A percentile compares a stretch with the other conserved stretches of the same genome.
These are phyloP conservation scores for Aspergillus caelatus DNA, from an alignment of 2,329 filamentous ascomycete genomes.

Conservation along the genomic window DNA sequence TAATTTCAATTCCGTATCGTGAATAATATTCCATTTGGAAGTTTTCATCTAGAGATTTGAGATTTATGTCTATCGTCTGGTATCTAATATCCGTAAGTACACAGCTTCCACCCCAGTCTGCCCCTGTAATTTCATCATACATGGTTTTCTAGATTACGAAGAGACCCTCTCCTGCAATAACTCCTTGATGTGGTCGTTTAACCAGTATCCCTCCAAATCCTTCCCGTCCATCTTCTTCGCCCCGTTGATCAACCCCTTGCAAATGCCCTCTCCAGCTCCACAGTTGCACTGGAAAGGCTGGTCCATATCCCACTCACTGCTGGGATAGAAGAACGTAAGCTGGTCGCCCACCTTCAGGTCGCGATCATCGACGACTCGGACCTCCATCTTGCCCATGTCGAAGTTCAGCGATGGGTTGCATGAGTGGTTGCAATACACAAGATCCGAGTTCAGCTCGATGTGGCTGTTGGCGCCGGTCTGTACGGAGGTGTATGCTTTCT, in stretches of 20 bases:
- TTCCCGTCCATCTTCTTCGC: slow-evolving; percentile 39
- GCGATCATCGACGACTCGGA: slow-evolving; percentile 42
- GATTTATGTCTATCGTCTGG: slow-evolving; percentile 1
- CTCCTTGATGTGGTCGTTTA: slow-evolving; percentile 47
- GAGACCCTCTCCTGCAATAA: slow-evolving; percentile 27
- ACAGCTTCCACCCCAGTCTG: not conserved
- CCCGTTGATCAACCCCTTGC: slow-evolving; percentile 44
- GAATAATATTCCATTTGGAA: not conserved
- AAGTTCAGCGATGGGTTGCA: slow-evolving; percentile 57
- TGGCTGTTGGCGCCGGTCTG: slow-evolving; percentile 53
- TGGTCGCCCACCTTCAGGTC: slow-evolving; percentile 45
- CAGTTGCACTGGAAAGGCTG: slow-evolving; percentile 50
- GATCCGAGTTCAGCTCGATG: slow-evolving; percentile 60
- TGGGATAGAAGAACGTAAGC: slow-evolving; percentile 54
- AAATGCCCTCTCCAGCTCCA: slow-evolving; percentile 33
- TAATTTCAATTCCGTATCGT: not conserved
- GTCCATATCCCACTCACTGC: slow-evolving; percentile 54
- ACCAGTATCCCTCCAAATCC: slow-evolving; percentile 42
- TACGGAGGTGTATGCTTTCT: slow-evolving; percentile 55
- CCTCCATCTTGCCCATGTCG: slow-evolving; percentile 51
- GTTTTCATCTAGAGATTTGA: not conserved
- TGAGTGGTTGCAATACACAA: slow-evolving; percentile 61
- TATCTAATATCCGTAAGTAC: not conserved
- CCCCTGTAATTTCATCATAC: not conserved
- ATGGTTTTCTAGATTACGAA: not conserved